phyloP scores from a whole-genome alignment of 2,329 filamentous ascomycete genomes.

The Cladosporium halotolerans region DNA sequence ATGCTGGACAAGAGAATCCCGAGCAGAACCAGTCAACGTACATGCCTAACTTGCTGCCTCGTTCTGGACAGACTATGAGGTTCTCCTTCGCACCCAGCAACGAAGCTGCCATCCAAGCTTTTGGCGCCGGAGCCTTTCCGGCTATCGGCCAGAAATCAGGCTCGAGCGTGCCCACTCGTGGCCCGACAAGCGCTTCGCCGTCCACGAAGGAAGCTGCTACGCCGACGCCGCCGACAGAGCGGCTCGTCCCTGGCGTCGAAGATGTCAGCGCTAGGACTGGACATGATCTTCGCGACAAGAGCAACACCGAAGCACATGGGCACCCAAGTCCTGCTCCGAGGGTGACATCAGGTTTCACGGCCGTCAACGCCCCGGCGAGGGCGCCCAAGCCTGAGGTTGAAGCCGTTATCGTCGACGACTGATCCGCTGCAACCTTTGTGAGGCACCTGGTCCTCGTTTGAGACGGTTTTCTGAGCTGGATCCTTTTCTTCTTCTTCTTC shows the following conservation, averaged over 20 bases:
- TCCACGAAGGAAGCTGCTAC: background rate
- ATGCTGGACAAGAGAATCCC: background rate
- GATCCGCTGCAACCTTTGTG: background rate
- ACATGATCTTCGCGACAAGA: background rate
- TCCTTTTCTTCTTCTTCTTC: background rate
- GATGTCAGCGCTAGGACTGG: background rate
- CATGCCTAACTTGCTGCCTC: slow-evolving; percentile 13
- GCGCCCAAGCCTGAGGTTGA: background rate
- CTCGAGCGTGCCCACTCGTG: background rate
- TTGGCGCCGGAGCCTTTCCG: slow-evolving; percentile 21
- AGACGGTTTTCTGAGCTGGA: no score
- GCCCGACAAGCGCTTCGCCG: background rate
- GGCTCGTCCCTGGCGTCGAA: background rate
- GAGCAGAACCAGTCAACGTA: background rate
- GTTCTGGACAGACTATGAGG: slow-evolving; percentile 25
- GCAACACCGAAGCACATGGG: background rate
- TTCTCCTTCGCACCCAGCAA: slow-evolving; percentile 24
- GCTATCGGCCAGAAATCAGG: background rate
- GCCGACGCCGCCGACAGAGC: background rate
- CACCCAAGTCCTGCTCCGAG: background rate
- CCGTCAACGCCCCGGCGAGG: slow-evolving; percentile 11
- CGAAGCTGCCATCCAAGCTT: slow-evolving; percentile 17
- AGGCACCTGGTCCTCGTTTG: no score
- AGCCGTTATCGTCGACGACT: slow-evolving; percentile 2
- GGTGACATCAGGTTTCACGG: slow-evolving; percentile 10